Percentiles rank a stretch among this genome's conserved stretches.
Evolutionary conservation across 176 grass and related monocot species (phyloP).

Genomic region (Eragrostis curvula): DNA sequence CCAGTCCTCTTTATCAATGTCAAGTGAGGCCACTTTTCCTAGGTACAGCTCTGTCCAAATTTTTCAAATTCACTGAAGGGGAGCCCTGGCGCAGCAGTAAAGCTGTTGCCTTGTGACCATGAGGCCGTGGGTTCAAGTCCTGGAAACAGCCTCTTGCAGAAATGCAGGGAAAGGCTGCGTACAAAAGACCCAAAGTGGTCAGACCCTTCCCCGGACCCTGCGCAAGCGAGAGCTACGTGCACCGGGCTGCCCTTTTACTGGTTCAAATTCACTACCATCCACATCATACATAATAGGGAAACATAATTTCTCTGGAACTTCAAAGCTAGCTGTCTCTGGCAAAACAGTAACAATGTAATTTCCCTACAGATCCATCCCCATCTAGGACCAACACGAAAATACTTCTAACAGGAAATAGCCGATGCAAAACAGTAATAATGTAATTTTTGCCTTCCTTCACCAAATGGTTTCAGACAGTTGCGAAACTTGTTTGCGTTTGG

Average conservation of each 20-base stretch:
- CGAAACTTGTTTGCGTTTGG: background rate
- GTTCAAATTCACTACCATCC: background rate
- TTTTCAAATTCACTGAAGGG: background rate
- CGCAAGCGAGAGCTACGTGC: no score
- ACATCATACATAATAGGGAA: background rate
- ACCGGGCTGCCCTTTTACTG: no score
- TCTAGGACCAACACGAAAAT: background rate
- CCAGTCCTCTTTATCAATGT: no score
- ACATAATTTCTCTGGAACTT: background rate
- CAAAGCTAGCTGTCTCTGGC: slow-evolving; percentile 7
- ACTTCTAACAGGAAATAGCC: background rate
- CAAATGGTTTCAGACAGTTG: background rate
- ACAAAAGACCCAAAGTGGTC: no score
- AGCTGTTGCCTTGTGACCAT: no score
- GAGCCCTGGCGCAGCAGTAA: no score
- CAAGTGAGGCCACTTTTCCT: background rate
- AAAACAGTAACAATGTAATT: background rate
- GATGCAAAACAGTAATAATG: no score
- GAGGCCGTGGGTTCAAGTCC: no score
- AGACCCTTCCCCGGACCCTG: no score
- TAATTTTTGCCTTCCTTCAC: background rate
- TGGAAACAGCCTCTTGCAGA: no score
- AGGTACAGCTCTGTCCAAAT: background rate
- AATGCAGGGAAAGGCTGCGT: no score
- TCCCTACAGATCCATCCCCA: background rate